Base-by-base conservation (phyloP, 1,139 yeast genomes). In the Saccharomycopsis hybrid region DNA sequence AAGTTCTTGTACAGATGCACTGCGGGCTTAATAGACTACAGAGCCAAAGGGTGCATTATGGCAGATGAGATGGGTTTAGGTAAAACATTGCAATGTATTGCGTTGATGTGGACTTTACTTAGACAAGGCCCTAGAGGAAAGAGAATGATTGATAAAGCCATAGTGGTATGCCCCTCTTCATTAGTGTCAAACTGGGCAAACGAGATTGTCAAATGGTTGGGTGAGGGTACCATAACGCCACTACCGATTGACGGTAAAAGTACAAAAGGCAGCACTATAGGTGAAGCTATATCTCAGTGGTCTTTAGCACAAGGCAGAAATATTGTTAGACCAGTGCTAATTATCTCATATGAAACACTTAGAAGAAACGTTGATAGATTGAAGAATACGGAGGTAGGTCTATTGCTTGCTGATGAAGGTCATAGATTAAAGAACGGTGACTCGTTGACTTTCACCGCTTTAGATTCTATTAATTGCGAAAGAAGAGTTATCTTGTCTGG, bases 61-160 rank as follows among this genome's bases (percentile, higher is more conserved):
- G 99, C 99, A 0, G 99, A 92, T 69, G 99, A 89, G 68, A 92
- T 92, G 98, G 98, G 98, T 2, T 73, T 92, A 43, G 98, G 98
- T 29, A 92, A 92, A 63, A 92, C 99, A 0, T 72, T 92, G 42
- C 99, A 92, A 65, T 94, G 98, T 64, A 76, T 92, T 44, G 76
- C 97, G 0, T 72, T 92, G 42, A 77, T 92, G 87, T 92, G 98
- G 98, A 92, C 98, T 0, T 66, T 92, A 49, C 71, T 92, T 44
- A 80, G 78, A 56, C 99, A 92, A 64, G 84, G 96, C 18, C 97
- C 98, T 0, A 77, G 92, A 51, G 97, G 97, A 1, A 79, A 74
- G 55, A 78, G 82, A 47, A 82, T 95, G 1, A 92, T 94, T 37
- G 87, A 84, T 52, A 92, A 92, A 64, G 86, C 95, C 58, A 84